Percentiles rank a stretch among this genome's conserved stretches.
Evolutionary conservation across 352 stramenopile species (phyloP).

Genomic region (Pythium grandisporangium): DNA sequence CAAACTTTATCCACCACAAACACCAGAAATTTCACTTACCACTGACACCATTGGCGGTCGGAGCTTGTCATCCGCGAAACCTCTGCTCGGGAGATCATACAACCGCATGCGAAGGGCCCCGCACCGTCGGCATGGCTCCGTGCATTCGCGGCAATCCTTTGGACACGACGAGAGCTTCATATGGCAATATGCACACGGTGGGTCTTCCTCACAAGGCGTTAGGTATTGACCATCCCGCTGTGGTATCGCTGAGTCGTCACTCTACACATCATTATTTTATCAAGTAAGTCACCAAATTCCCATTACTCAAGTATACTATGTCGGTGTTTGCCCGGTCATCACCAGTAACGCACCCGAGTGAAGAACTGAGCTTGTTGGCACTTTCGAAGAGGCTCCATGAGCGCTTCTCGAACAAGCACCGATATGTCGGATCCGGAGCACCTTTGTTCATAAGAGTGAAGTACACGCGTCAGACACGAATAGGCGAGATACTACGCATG

Average conservation of each 20-base stretch:
- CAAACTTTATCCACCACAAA: not conserved
- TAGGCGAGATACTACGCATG: too few species aligned
- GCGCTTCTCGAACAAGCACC: constrained; percentile 93
- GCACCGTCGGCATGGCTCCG: constrained; percentile 56
- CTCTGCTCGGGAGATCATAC: constrained; percentile 74
- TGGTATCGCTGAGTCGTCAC: constrained; percentile 62
- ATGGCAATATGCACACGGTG: constrained; percentile 80
- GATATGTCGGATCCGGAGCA: constrained; percentile 96
- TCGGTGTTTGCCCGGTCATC: not conserved
- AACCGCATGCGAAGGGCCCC: constrained; percentile 76
- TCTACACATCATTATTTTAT: too few species aligned
- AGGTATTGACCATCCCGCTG: constrained; percentile 54
- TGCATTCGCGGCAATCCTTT: constrained; percentile 56
- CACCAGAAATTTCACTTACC: constrained; percentile 24
- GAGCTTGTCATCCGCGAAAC: constrained; percentile 79
- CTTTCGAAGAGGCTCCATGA: constrained; percentile 96
- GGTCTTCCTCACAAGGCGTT: constrained; percentile 79
- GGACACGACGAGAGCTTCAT: constrained; percentile 83
- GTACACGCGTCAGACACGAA: too few species aligned
- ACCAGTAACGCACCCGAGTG: constrained; percentile 30
- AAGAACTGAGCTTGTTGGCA: constrained; percentile 96
- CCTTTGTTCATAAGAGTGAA: too few species aligned
- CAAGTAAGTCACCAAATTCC: too few species aligned
- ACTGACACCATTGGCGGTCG: constrained; percentile 81
- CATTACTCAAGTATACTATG: too few species aligned